Evolutionary conservation across 306 rosid genomes (phyloP).

Genomic region (Astragalus membranaceus): DNA sequence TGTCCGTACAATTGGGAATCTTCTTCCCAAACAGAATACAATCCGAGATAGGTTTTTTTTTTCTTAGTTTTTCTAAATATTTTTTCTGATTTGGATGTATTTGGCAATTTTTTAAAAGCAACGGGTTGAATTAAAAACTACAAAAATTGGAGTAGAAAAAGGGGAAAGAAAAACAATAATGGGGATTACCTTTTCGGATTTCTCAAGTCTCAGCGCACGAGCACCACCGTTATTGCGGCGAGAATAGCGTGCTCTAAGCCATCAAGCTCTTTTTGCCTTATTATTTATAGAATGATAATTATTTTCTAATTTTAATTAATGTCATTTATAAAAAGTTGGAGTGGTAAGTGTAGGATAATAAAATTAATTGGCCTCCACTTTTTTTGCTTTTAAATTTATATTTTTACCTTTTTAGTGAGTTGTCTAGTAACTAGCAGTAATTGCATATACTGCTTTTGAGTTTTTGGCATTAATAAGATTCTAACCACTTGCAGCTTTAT

Average conservation of each 20-base stretch:
- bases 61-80: not conserved
- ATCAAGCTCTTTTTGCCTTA: not conserved
- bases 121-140: not conserved
- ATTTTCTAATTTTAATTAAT: conserved; percentile 22
- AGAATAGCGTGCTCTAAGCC: conserved; percentile 40
- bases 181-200: conserved; percentile 22
- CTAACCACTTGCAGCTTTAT: conserved; percentile 19
- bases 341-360: not conserved
- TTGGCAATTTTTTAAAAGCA: conserved; percentile 31
- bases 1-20: conserved; percentile 41
- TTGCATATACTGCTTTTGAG: not conserved
- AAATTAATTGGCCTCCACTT: conserved; percentile 18
- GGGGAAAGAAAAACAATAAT: not conserved
- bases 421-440: too few species aligned
- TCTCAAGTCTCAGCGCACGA: not conserved
- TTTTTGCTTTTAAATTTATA: not conserved
- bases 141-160: not conserved
- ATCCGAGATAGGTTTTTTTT: not conserved
- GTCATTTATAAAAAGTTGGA: not conserved
- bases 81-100: not conserved
- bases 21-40: conserved; percentile 21
- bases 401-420: not conserved
- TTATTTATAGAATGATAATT: not conserved
- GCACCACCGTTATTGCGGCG: conserved; percentile 80
- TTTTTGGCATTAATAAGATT: conserved; percentile 21